Base-by-base conservation (phyloP, 2,329 filamentous ascomycete genomes). In the Lachnellula suecica region DNA sequence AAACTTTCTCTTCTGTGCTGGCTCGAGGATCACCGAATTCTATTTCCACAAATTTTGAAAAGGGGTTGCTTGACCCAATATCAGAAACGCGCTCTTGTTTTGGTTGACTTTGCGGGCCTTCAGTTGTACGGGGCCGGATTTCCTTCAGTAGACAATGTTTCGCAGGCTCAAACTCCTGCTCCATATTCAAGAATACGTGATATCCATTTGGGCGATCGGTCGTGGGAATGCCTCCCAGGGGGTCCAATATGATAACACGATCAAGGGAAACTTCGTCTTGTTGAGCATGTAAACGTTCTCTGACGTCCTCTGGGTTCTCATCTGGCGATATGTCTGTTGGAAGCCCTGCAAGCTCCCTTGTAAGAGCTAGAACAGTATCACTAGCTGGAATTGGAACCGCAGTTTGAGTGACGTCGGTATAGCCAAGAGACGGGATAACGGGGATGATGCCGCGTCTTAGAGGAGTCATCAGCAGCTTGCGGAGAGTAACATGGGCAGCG, bases 121-220 rank as follows among this genome's bases (percentile, higher is more conserved):
- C 15, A 13, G 40, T 6, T 29, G 37, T 15, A 5, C 27, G 17
- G 5, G 22, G 22, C 19, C 31, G 10, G 7, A 57, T 29, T 5
- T 34, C 44, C 25, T 53, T 43, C 1, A 65, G 51, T 4, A 96
- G 75, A 59, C 91, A 81, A 15, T 79, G 70, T 55, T 82, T 77
- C 44, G 96, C 86, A 23, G 80, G 73, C 1, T 81, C 75, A 60
- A 88, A 96, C 67, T 99, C 93, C 66, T 97, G 91, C 66, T 95
- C 88, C 51, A 99, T 79, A 63, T 99, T 99, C 66, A 99, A 82
- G 66, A 97, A 97, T 7, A 94, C 82, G 67, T 94, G 88, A 2
- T 88, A 81, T 46, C 79, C 82, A 70, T 87, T 72, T 41, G 79
- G 73, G 59, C 80, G 69, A 67, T 78, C 72, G 62, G 79, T 68